phyloP scores from a whole-genome alignment of 148 eudicot species.

The Nepenthes mirabilis region DNA sequence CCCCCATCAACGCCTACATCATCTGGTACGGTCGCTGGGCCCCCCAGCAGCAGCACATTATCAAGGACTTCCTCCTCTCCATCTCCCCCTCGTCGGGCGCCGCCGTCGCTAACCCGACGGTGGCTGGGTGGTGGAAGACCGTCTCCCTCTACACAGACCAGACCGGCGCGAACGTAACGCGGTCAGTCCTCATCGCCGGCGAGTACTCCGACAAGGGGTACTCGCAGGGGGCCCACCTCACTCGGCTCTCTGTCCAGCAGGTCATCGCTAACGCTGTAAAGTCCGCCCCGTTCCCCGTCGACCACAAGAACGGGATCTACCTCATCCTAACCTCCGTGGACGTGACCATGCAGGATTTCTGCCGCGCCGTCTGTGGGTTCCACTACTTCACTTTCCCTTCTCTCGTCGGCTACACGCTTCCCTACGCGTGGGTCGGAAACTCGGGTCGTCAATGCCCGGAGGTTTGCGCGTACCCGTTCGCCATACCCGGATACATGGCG shows the following conservation, averaged over 20 bases:
- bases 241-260: conserved; percentile 55
- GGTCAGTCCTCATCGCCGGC: conserved; percentile 43
- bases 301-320: conserved; percentile 67
- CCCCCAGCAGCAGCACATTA: conserved; percentile 33
- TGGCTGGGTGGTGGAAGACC: conserved; percentile 84
- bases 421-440: conserved; percentile 1
- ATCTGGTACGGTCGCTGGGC: conserved; percentile 91
- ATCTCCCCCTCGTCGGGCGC: conserved; percentile 13
- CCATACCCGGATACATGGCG: not conserved
- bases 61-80: conserved; percentile 72
- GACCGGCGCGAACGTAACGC: conserved; percentile 77
- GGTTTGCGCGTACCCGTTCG: not conserved
- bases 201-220: conserved; percentile 49
- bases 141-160: conserved; percentile 81
- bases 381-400: conserved; percentile 1
- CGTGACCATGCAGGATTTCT: conserved; percentile 78
- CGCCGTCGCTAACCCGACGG: conserved; percentile 24
- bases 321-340: conserved; percentile 52
- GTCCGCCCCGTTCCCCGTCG: conserved; percentile 51
- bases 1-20: conserved; percentile 74
- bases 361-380: conserved; percentile 49
- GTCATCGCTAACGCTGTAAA: conserved; percentile 54
- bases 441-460: not conserved
- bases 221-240: conserved; percentile 62
- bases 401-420: not conserved